Evolutionary conservation across 1,284 basidiomycete genomes (phyloP), one percentile per base, ranked within the genome.

Genomic region (Phylloporus sp.): DNA sequence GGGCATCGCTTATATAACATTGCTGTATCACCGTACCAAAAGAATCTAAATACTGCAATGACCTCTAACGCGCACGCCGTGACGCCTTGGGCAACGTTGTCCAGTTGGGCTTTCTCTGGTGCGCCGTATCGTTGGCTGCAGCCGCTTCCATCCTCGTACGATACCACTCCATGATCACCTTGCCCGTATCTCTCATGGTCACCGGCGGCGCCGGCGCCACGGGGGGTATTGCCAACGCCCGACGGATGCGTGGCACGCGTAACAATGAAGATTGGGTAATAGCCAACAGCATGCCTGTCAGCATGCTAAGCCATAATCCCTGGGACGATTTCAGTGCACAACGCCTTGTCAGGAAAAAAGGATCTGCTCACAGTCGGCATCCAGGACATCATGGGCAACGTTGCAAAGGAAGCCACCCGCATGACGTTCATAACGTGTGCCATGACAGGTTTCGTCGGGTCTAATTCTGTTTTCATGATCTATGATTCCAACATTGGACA

Each of bases 371-470:
- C 87, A 3, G 80, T 73, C n/a, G 86, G 84, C 67, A 93, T 83
- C 59, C 76, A 74, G 24, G 78, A 75, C 79, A 95, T 87, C 71
- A 95, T 80, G 66, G 80, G 86, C 37, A 93, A 76, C 34, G 86
- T 81, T 28, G 82, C 68, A 42, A 92, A 69, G 17, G 89, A 86
- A 26, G 90, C 70, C 15, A 89, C 72, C 5, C 91, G 85, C 72
- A 97, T 83, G 56, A 81, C 76, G 72, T 95, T 94, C 82, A 92
- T 87, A 60, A 91, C 76, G 76, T 94, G 91, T 28, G 83, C 86
- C 73, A 87, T 85, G 37, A 80, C 74, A 13, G 83, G 83, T 62
- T 84, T 76, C 65, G 85, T 78, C 69, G 82, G 75, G 67, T 86
- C 85, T 68, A 90, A 78, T 75, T 93, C 90, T 65, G 76, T 78